phyloP scores from a whole-genome alignment of 2,329 filamentous ascomycete species.

The Paracoccidioides lutzii region DNA sequence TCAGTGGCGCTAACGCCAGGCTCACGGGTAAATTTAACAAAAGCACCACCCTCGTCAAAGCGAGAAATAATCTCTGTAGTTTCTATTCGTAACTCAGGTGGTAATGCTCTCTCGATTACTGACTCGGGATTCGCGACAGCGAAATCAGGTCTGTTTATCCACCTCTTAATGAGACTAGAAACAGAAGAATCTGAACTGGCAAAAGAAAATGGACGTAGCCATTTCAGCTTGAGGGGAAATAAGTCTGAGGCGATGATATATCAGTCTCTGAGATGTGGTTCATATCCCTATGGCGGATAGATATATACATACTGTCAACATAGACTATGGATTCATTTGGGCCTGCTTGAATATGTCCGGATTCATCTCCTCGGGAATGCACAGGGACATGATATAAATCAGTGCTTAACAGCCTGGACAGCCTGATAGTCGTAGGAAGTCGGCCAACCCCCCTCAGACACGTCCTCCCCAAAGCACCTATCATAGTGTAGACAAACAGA shows the following conservation, averaged over 20 bases:
- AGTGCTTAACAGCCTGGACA: not conserved
- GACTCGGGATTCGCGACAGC: conserved; percentile 44
- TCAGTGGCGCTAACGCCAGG: conserved; percentile 36
- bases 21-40: conserved; percentile 66
- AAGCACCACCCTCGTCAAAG: conserved; percentile 83
- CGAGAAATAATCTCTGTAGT: conserved; percentile 73
- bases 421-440: not conserved
- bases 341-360: conserved; percentile 67
- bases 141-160: conserved; percentile 38
- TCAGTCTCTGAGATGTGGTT: not conserved
- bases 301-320: conserved; percentile 58
- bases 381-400: not conserved
- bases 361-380: conserved; percentile 47
- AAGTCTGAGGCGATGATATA: conserved; percentile 45
- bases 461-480: conserved; percentile 4
- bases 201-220: conserved; percentile 43
- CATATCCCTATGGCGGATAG: not conserved
- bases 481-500: conserved; percentile 1
- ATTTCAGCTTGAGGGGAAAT: conserved; percentile 65
- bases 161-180: conserved; percentile 36
- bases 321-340: conserved; percentile 75
- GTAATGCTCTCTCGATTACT: conserved; percentile 50
- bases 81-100: conserved; percentile 48
- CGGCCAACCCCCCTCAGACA: not conserved
- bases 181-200: conserved; percentile 33